Conservation (phyloP, 768 basidiomycete genomes). For the Sarcodon aspratus region DNA sequence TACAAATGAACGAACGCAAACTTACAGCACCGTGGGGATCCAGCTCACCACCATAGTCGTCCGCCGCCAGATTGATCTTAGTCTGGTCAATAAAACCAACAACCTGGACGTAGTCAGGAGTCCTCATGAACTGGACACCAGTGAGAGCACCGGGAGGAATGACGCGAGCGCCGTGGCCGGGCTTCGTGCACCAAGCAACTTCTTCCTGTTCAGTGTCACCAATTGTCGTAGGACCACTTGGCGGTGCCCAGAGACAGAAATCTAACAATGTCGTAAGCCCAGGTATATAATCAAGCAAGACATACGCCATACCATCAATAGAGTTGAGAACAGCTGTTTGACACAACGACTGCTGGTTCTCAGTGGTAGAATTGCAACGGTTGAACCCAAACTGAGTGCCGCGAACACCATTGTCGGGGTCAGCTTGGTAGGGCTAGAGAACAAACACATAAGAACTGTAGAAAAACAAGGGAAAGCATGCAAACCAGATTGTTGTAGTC, state of each 20-base stretch:
- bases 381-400: conserved; percentile 59
- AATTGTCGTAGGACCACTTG: conserved; percentile 38
- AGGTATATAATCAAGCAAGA: background rate
- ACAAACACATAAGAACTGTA: background rate
- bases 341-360: conserved; percentile 49
- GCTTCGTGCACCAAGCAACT: conserved; percentile 72
- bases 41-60: conserved; percentile 67
- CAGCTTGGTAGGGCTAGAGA: conserved; percentile 42
- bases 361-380: conserved; percentile 54
- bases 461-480: background rate
- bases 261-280: conserved; percentile 25
- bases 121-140: conserved; percentile 55
- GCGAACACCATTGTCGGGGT: conserved; percentile 29
- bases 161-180: conserved; percentile 57
- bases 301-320: conserved; percentile 24
- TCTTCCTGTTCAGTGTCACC: conserved; percentile 58
- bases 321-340: conserved; percentile 62
- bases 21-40: conserved; percentile 60
- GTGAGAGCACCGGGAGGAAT: conserved; percentile 56
- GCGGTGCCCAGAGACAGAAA: conserved; percentile 59
- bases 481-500: conserved; percentile 5
- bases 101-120: conserved; percentile 47
- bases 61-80: conserved; percentile 33
- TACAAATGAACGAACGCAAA: no score
- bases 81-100: conserved; percentile 57